Conservation (phyloP, 495 filamentous ascomycete species). For the Corynascus novoguineensis region DNA sequence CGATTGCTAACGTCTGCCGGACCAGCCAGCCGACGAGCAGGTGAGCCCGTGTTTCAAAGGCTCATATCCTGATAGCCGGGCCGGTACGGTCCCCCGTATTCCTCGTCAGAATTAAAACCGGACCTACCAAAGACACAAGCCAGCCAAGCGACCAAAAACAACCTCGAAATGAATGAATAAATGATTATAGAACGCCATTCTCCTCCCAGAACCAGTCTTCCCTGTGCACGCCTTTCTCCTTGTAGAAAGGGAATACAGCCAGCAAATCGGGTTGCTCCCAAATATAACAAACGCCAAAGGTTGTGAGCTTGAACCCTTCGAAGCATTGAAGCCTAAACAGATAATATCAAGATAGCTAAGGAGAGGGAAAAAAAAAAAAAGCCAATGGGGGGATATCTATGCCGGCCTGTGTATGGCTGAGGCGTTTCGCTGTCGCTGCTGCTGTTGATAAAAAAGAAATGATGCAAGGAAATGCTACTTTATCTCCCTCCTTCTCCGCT, state of each 20-base stretch:
- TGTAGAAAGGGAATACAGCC: not conserved
- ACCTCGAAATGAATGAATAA: not conserved
- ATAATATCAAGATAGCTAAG: not conserved
- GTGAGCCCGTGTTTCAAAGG: not conserved
- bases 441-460: not conserved
- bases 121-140: not conserved
- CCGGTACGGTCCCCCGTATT: not conserved
- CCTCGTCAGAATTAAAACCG: not conserved
- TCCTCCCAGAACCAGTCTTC: not conserved
- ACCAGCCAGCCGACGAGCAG: slow-evolving; percentile 1
- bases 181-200: slow-evolving; percentile 5
- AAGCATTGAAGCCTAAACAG: slow-evolving; percentile 2
- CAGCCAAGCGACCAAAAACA: not conserved
- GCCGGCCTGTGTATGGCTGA: not conserved
- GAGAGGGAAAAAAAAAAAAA: not conserved
- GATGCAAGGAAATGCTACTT: not conserved
- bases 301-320: not conserved
- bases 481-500: not conserved
- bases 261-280: not conserved
- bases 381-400: slow-evolving; percentile 2
- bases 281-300: not conserved
- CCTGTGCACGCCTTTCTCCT: not conserved
- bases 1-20: not conserved
- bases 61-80: not conserved
- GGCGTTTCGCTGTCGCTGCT: not conserved